Evolutionary conservation across 2,329 filamentous ascomycete genomes (phyloP).

Genomic region (Trichoderma sp.): DNA sequence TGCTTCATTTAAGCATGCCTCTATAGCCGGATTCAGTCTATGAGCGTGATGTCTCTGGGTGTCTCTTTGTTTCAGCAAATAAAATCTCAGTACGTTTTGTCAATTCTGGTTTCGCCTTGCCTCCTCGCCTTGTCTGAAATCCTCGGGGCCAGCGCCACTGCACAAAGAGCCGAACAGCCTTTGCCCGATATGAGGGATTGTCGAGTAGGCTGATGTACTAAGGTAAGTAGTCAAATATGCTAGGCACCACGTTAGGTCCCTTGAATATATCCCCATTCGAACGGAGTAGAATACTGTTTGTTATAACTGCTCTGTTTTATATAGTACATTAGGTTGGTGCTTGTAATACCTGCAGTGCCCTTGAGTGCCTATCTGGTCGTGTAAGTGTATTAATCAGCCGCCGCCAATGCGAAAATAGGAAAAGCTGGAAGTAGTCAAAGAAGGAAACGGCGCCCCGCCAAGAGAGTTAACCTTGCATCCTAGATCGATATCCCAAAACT

Average conservation of each 20-base stretch:
- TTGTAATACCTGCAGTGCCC: no score
- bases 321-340: no score
- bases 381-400: neutral
- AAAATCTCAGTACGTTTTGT: slow-evolving; percentile 7
- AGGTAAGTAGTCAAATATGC: no score
- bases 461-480: neutral
- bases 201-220: neutral
- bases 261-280: neutral
- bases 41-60: slow-evolving; percentile 20
- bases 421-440: no score
- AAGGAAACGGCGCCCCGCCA: neutral
- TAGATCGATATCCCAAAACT: neutral
- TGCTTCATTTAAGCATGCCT: slow-evolving; percentile 30
- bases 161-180: neutral
- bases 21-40: slow-evolving; percentile 26
- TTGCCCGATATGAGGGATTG: neutral
- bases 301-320: neutral
- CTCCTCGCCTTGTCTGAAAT: neutral
- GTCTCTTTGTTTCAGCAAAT: slow-evolving; percentile 23
- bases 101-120: neutral
- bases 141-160: neutral
- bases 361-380: neutral
- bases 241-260: no score
- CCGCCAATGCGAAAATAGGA: neutral
- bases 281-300: neutral